A percentile compares a stretch with the other conserved stretches of the same genome.
Evolutionary conservation across 228 moss, liverwort and hornwort species (phyloP).

Genomic region (Sphagnum fallax): DNA sequence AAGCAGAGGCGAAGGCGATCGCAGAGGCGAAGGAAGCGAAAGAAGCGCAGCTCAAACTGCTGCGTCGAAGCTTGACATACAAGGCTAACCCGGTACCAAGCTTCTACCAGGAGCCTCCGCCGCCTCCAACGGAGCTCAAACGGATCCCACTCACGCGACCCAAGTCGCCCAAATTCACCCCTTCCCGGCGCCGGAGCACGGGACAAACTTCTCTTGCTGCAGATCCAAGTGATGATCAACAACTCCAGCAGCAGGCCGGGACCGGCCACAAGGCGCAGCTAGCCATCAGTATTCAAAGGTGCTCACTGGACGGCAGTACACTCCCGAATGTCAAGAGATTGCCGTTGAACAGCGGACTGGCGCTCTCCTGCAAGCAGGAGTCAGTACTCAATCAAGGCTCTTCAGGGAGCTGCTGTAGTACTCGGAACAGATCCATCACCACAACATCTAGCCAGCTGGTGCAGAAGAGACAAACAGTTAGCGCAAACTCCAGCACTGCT

Average conservation of each 20-base stretch:
- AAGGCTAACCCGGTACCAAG: conserved; percentile 79
- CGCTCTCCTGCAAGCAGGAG: conserved; percentile 9
- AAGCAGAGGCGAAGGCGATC: conserved; percentile 54
- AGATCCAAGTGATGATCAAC: background rate
- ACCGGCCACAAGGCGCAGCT: background rate
- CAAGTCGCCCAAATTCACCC: conserved; percentile 62
- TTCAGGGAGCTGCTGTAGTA: no score
- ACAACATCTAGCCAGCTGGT: no score
- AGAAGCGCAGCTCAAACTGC: conserved; percentile 53
- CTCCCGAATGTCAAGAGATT: background rate
- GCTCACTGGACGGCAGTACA: conserved; percentile 19
- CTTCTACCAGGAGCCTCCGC: conserved; percentile 69
- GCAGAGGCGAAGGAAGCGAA: conserved; percentile 66
- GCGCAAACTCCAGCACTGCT: no score
- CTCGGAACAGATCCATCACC: no score
- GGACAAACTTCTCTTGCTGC: background rate
- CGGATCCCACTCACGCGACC: conserved; percentile 60
- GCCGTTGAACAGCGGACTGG: no score
- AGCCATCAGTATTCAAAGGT: conserved; percentile 11
- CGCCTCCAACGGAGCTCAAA: conserved; percentile 51
- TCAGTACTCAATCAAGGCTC: background rate
- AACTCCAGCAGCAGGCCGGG: conserved; percentile 1
- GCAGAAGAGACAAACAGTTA: no score
- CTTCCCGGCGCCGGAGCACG: conserved; percentile 46
- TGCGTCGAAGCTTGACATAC: conserved; percentile 56